Percentiles rank a stretch among this genome's conserved stretches.
phyloP scores from a whole-genome alignment of 2,329 filamentous ascomycete species.

The Epichloe festucae region DNA sequence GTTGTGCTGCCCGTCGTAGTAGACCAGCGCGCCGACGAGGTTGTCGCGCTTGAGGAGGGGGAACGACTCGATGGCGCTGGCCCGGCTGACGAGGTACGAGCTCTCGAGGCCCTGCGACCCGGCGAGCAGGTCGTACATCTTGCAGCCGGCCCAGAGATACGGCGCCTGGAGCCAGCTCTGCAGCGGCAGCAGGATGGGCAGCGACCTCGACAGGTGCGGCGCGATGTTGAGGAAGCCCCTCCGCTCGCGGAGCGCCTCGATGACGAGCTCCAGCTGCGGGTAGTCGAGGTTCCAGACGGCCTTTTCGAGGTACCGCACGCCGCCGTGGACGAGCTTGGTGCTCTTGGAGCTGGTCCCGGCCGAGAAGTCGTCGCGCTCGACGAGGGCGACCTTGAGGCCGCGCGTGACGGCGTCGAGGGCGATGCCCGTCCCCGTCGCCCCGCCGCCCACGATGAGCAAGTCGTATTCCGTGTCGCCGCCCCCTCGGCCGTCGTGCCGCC shows the following conservation, averaged over 20 bases:
- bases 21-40: conserved; percentile 66
- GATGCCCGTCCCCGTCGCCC: conserved; percentile 68
- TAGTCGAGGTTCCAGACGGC: conserved; percentile 78
- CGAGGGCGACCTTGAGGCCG: conserved; percentile 65
- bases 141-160: conserved; percentile 58
- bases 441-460: conserved; percentile 65
- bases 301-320: conserved; percentile 76
- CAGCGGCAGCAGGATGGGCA: conserved; percentile 73
- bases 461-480: conserved; percentile 44
- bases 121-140: conserved; percentile 70
- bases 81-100: conserved; percentile 69
- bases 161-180: conserved; percentile 76
- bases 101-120: conserved; percentile 72
- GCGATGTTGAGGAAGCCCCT: conserved; percentile 76
- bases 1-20: conserved; percentile 81
- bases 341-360: conserved; percentile 75
- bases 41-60: conserved; percentile 65
- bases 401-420: conserved; percentile 70
- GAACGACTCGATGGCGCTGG: conserved; percentile 64
- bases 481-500: conserved; percentile 17
- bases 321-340: conserved; percentile 77
- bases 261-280: conserved; percentile 68
- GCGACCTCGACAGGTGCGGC: conserved; percentile 66
- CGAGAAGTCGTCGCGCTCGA: conserved; percentile 75
- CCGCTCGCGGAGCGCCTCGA: conserved; percentile 69